phyloP scores from a whole-genome alignment of 768 basidiomycete species.

The Cystofilobasidium bisporidii region DNA sequence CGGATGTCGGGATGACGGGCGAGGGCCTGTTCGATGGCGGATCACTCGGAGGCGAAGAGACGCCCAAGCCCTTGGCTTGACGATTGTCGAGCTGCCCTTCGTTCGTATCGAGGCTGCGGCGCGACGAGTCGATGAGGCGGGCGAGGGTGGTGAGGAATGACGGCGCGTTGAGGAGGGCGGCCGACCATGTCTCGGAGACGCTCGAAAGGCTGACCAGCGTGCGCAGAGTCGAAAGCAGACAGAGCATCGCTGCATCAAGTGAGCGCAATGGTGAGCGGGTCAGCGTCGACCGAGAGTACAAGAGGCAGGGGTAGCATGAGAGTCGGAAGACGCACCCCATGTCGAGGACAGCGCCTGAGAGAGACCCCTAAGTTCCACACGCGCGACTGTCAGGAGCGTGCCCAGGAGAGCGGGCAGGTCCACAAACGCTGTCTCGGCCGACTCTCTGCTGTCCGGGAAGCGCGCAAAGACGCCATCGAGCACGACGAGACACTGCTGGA shows the following conservation, averaged over 20 bases:
- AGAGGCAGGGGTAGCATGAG: too few species aligned
- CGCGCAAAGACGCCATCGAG: constrained; percentile 15
- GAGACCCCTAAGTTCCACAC: too few species aligned
- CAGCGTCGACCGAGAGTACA: too few species aligned
- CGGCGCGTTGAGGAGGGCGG: neutral
- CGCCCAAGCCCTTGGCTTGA: too few species aligned
- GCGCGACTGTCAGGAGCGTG: constrained; percentile 1
- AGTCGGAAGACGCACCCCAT: too few species aligned
- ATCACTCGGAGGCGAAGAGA: neutral
- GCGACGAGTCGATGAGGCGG: constrained; percentile 10
- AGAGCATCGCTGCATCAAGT: neutral
- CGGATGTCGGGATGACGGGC: neutral
- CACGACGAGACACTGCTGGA: constrained; percentile 15
- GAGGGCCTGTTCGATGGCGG: neutral
- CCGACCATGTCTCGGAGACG: neutral
- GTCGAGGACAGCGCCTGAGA: too few species aligned
- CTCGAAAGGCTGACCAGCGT: neutral
- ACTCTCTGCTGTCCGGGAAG: neutral
- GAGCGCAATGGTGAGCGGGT: too few species aligned
- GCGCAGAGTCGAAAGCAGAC: neutral
- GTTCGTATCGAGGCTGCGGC: neutral
- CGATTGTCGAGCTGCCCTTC: neutral
- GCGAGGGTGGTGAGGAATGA: constrained; percentile 12
- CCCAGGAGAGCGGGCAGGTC: constrained; percentile 11
- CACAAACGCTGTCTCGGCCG: neutral